Base-by-base conservation (phyloP, 2,329 filamentous ascomycete genomes). In the Sarocladium oryzae region DNA sequence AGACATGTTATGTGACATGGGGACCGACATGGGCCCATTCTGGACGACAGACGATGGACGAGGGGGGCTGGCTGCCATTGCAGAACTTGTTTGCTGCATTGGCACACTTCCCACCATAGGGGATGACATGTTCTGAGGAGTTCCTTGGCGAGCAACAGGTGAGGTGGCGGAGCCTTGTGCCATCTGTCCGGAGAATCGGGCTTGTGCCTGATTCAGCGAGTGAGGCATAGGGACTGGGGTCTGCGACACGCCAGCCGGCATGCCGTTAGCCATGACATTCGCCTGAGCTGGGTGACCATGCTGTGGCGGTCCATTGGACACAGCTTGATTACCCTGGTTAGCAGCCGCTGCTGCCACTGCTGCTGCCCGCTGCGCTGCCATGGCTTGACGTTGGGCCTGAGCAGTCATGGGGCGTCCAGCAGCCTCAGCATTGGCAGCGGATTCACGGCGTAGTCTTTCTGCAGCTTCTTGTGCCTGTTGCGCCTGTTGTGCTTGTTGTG, bases 81-180 rank as follows among this genome's bases (percentile, higher is more conserved):
- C 84, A 1, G 85, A 86, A 46, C 78, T 81, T 24, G 81, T 82
- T 32, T 77, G 75, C 55, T 84, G 80, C 82, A 86, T 86, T 0
- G 79, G 69, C 23, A 78, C 77, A 32, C 76, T 76, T 38, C 73
- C 73, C n/a, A 81, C 76, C 73, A 81, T 83, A 8, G 82, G 83
- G 1, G 82, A 85, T 4, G 82, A 85, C 69, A 80, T 78, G 52
- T 78, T 80, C 52, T 82, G 80, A 11, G 82, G 82, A 1, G 82
- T 85, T 20, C 78, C 79, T 57, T 86, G 82, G 13, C 79, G 75
- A 20, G 78, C 66, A 52, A 82, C 71, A 0, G 88, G 87, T n/a
- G 87, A 89, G 8, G 84, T 83, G 1, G 81, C 82, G 3, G 79
- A 76, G 15, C 79, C 71, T 60, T 86, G 83, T 1, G 81, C 78